These are phyloP conservation scores for Suillus subluteus DNA, from an alignment of 768 basidiomycete species.

Conservation along the genomic window DNA sequence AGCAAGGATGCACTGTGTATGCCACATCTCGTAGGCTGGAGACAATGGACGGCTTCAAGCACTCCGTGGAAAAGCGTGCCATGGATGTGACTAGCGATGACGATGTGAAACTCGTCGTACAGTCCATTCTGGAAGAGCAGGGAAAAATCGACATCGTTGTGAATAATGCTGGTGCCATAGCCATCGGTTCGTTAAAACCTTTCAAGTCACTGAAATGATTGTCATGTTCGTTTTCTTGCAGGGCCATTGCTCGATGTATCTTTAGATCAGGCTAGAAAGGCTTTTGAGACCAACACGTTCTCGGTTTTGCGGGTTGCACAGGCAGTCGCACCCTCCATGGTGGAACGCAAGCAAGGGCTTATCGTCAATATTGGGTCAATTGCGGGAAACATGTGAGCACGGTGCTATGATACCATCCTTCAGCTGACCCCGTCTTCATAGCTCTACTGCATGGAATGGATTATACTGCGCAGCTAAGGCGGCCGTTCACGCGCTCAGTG, in stretches of 20 bases:
- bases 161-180: conserved; percentile 69
- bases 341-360: conserved; percentile 57
- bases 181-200: conserved; percentile 44
- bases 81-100: conserved; percentile 71
- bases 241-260: conserved; percentile 56
- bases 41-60: conserved; percentile 58
- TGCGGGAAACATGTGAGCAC: conserved; percentile 58
- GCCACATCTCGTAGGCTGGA: conserved; percentile 70
- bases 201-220: conserved; percentile 10
- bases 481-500: conserved; percentile 59
- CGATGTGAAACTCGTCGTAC: conserved; percentile 51
- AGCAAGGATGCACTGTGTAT: conserved; percentile 70
- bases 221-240: conserved; percentile 17
- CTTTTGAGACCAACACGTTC: conserved; percentile 72
- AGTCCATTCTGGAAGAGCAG: conserved; percentile 53
- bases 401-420: not conserved
- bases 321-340: conserved; percentile 75
- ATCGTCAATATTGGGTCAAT: conserved; percentile 80
- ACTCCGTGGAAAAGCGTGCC: conserved; percentile 48
- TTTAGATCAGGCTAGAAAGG: conserved; percentile 51
- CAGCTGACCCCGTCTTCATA: conserved; percentile 29
- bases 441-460: conserved; percentile 71
- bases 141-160: conserved; percentile 75
- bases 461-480: conserved; percentile 63
- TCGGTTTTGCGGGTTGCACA: conserved; percentile 60